Conservation (phyloP, 2,329 filamentous ascomycete genomes). For the Cytospora piceicola region DNA sequence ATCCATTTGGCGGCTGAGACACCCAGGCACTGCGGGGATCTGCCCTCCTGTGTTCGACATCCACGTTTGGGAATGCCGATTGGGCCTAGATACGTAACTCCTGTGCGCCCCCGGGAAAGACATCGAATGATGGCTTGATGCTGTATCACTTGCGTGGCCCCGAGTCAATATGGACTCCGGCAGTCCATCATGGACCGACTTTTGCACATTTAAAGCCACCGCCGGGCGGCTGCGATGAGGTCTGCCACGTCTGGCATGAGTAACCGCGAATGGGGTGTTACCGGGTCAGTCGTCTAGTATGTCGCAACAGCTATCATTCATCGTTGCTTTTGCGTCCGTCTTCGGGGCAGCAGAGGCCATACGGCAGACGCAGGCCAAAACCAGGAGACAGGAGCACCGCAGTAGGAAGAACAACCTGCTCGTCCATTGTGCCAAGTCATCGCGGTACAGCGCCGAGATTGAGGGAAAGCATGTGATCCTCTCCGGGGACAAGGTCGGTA, state of each 20-base stretch:
- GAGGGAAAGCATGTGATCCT: constrained; percentile 51
- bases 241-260: background rate
- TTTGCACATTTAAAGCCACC: constrained; percentile 19
- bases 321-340: constrained; percentile 48
- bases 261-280: constrained; percentile 9
- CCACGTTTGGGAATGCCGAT: constrained; percentile 22
- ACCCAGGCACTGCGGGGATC: constrained; percentile 15
- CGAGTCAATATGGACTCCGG: constrained; percentile 18
- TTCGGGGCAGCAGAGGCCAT: constrained; percentile 53
- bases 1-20: constrained; percentile 3
- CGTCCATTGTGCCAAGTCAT: constrained; percentile 52
- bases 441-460: constrained; percentile 47
- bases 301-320: constrained; percentile 37
- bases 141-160: constrained; percentile 17
- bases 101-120: constrained; percentile 20
- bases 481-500: constrained; percentile 46
- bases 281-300: constrained; percentile 6
- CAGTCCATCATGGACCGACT: constrained; percentile 9
- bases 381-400: constrained; percentile 51
- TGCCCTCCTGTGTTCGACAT: constrained; percentile 1
- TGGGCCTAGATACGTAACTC: constrained; percentile 24
- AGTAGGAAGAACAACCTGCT: constrained; percentile 52
- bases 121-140: constrained; percentile 25
- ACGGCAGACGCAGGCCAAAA: constrained; percentile 50
- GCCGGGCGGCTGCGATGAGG: constrained; percentile 15